Base-by-base conservation (phyloP, 2,329 filamentous ascomycete genomes). In the Calonectria hongkongensis region DNA sequence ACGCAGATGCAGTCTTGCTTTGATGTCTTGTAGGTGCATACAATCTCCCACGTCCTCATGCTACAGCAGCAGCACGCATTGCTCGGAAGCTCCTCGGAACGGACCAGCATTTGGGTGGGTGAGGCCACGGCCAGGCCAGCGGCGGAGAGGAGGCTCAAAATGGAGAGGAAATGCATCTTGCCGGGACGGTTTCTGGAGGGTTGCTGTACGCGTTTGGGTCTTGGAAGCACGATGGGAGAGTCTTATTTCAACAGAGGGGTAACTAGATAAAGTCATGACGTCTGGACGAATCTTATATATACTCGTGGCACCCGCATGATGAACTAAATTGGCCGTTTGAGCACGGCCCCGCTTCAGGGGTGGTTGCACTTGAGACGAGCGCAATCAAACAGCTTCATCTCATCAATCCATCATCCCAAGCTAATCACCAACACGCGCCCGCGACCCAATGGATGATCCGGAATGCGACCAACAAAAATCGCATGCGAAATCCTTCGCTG, bases 331-430 rank as follows among this genome's bases (percentile, higher is more conserved):
- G 25, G 30, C 27, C n/a, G 54, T 36, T 36, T 60, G 54, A 60
- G 54, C 54, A 60, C 36, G 54, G 54, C 54, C 54, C 54, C 33
- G 21, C 33, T 60, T 60, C 54, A 60, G 54, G 54, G 54, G 54
- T 60, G 54, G 33, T 36, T 39, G 13, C 15, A 60, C 54, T 60
- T 41, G 54, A 60, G 54, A 60, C 54, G 54, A 25, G 36, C 21
- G 54, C 54, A 60, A 41, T 60, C 54, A 60, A 60, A 60, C 54
- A 60, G 33, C 54, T 60, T 60, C 39, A 60, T 60, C 39, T 25
- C 3, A 33, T 33, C 33, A n/a, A 33, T 39, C 18, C 15, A 41
- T 39, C n/a, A 16, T 41, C 54, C 36, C n/a, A 25, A 41, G 21
- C 7, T 54, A 30, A 27, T 16, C 21, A 9, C 5, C 12, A 25